These are phyloP conservation scores for Trametes sanguinea DNA, from an alignment of 768 basidiomycete genomes.

Conservation along the genomic window DNA sequence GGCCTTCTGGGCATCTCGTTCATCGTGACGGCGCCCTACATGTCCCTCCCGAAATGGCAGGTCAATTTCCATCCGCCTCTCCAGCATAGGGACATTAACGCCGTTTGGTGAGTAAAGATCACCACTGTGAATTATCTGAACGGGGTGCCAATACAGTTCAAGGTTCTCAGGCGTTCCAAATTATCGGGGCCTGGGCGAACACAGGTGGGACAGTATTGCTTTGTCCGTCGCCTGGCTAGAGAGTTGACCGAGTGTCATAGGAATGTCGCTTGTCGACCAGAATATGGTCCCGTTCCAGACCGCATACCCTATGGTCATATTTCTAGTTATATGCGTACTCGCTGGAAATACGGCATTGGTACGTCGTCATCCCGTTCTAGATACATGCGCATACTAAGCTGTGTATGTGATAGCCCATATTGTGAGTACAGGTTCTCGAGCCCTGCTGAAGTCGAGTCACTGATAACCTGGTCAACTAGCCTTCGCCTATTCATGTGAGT, in stretches of 20 bases:
- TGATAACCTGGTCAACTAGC: constrained; percentile 37
- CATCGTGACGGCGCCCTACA: constrained; percentile 49
- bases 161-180: constrained; percentile 52
- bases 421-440: constrained; percentile 54
- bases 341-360: constrained; percentile 60
- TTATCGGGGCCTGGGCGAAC: constrained; percentile 53
- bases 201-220: constrained; percentile 36
- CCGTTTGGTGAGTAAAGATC: constrained; percentile 39
- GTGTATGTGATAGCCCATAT: constrained; percentile 61
- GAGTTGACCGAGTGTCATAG: neutral
- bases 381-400: neutral
- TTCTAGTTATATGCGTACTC: constrained; percentile 47
- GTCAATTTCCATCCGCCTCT: constrained; percentile 37
- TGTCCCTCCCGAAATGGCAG: constrained; percentile 40
- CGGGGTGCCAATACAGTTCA: no score
- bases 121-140: no score
- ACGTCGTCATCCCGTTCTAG: constrained; percentile 28
- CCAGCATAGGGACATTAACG: constrained; percentile 43
- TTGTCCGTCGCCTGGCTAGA: neutral
- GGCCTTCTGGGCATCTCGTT: constrained; percentile 44
- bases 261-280: constrained; percentile 48
- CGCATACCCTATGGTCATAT: constrained; percentile 47
- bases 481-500: constrained; percentile 81
- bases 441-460: neutral
- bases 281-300: constrained; percentile 55